A percentile compares a stretch with the other conserved stretches of the same genome.
These are phyloP conservation scores for Tolypocladium ophioglossoides DNA, from an alignment of 2,329 filamentous ascomycete species.

Conservation along the genomic window DNA sequence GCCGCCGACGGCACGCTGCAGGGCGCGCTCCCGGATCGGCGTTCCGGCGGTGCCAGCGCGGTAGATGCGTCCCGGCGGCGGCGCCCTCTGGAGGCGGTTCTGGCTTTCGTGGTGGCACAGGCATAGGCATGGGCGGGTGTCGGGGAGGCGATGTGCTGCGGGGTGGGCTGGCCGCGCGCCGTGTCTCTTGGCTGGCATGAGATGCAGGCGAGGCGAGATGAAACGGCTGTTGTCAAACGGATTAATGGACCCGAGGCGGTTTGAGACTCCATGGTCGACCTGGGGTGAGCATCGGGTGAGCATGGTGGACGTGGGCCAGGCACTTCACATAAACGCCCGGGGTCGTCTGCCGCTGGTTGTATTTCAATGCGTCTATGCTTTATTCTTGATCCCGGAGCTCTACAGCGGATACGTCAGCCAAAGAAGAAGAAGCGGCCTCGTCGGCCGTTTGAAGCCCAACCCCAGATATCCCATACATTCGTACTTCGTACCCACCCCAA, in stretches of 20 bases:
- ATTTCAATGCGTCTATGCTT: neutral
- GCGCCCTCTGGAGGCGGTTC: neutral
- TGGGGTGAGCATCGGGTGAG: neutral
- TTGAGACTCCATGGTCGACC: neutral
- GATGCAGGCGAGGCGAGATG: neutral
- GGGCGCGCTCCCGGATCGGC: neutral
- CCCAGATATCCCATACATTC: neutral
- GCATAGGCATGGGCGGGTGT: too few relatives aligned
- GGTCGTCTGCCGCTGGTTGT: neutral
- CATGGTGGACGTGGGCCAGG: neutral
- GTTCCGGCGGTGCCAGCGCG: neutral
- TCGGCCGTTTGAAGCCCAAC: neutral
- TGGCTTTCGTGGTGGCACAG: neutral
- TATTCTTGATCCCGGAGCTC: too few relatives aligned
- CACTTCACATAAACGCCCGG: too few relatives aligned
- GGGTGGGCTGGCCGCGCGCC: too few relatives aligned
- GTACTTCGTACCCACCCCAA: neutral
- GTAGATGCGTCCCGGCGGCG: neutral
- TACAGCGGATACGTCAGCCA: neutral
- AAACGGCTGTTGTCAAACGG: neutral
- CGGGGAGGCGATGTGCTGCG: too few relatives aligned
- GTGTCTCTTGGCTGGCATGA: neutral
- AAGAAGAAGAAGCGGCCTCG: too few relatives aligned
- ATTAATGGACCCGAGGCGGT: neutral
- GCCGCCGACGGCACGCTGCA: neutral